Conservation (phyloP, 106 monocot genomes). For the Dendrobium chrysotoxum region DNA sequence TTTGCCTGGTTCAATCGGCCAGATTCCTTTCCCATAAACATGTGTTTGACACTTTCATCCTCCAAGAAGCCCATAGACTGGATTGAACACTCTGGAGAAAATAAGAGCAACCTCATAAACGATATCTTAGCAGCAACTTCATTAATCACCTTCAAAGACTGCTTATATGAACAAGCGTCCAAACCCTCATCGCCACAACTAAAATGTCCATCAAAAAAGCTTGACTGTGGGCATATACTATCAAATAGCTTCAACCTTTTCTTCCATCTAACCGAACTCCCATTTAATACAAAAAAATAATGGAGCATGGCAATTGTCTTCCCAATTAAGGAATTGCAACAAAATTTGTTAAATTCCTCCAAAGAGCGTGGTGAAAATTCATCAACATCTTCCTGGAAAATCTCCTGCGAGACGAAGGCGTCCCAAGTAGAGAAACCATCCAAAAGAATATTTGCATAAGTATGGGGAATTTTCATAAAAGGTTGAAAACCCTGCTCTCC, state of each 20-base stretch:
- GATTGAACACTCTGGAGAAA: constrained; percentile 22
- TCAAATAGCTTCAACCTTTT: constrained; percentile 44
- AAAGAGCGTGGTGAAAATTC: constrained; percentile 15
- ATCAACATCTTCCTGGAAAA: constrained; percentile 59
- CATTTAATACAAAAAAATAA: constrained; percentile 25
- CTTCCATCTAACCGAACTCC: constrained; percentile 22
- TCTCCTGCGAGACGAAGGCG: constrained; percentile 25
- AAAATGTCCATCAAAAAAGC: constrained; percentile 33
- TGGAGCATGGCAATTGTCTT: constrained; percentile 62
- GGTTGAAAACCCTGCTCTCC: constrained; percentile 17
- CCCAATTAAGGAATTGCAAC: constrained; percentile 54
- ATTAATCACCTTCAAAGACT: constrained; percentile 45
- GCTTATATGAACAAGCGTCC: constrained; percentile 25
- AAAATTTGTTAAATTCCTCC: constrained; percentile 36
- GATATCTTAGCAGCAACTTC: constrained; percentile 58
- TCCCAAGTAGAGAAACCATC: constrained; percentile 68
- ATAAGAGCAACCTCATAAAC: constrained; percentile 59
- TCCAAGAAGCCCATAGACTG: constrained; percentile 2
- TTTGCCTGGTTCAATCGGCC: constrained; percentile 41
- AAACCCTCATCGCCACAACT: constrained; percentile 22
- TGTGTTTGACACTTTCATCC: constrained; percentile 15
- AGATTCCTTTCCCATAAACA: constrained; percentile 18
- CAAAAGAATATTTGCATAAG: constrained; percentile 62
- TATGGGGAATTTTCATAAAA: constrained; percentile 23
- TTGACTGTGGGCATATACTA: constrained; percentile 28